These are phyloP conservation scores for Alternaria consortialis DNA, from an alignment of 2,329 filamentous ascomycete genomes.

Conservation along the genomic window DNA sequence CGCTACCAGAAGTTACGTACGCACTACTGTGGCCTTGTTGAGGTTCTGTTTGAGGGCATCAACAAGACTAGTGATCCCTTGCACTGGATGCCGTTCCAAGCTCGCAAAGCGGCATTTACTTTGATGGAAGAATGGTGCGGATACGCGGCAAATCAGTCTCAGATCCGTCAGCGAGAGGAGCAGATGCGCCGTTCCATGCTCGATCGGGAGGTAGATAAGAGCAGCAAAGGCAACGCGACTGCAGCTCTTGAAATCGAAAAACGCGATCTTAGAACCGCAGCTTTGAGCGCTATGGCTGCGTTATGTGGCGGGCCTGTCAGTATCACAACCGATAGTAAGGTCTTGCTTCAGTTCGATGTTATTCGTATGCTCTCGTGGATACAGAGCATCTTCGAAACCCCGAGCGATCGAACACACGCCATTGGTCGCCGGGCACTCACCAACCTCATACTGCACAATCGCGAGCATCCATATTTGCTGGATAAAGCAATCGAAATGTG, in stretches of 20 bases:
- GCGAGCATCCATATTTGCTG: constrained; percentile 82
- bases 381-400: constrained; percentile 90
- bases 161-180: constrained; percentile 83
- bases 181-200: constrained; percentile 86
- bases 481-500: constrained; percentile 92
- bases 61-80: constrained; percentile 84
- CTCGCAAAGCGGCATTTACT: constrained; percentile 91
- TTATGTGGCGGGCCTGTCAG: constrained; percentile 85
- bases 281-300: constrained; percentile 93
- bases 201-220: constrained; percentile 75
- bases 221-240: constrained; percentile 79
- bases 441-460: constrained; percentile 90
- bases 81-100: constrained; percentile 97
- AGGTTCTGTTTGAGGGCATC: constrained; percentile 91
- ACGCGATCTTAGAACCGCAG: constrained; percentile 86
- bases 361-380: constrained; percentile 95
- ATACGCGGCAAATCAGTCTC: constrained; percentile 87
- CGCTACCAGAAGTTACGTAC: constrained; percentile 90
- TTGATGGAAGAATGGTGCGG: constrained; percentile 99
- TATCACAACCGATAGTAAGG: constrained; percentile 86
- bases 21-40: constrained; percentile 93
- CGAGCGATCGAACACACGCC: constrained; percentile 88
- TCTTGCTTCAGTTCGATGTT: constrained; percentile 89
- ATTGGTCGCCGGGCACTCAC: constrained; percentile 88
- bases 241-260: constrained; percentile 98